Evolutionary conservation across 2,329 filamentous ascomycete genomes (phyloP).

Genomic region (Colletotrichum sp.): DNA sequence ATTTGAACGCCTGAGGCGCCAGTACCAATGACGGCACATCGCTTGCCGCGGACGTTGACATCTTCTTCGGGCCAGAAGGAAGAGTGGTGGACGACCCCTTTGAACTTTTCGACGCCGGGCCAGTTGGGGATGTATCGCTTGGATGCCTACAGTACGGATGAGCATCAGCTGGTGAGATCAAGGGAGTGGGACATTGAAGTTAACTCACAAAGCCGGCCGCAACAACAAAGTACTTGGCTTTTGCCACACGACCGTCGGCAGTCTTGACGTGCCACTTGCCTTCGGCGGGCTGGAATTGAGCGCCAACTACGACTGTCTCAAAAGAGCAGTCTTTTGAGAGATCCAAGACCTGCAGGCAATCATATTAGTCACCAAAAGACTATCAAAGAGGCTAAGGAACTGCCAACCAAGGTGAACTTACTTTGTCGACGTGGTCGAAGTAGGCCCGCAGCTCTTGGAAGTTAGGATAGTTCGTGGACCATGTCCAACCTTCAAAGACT

Average conservation of each 20-base stretch:
- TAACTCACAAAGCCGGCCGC: slow-evolving; percentile 54
- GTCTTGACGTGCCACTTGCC: slow-evolving; percentile 56
- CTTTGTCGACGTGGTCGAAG: slow-evolving; percentile 62
- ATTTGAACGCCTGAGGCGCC: slow-evolving; percentile 70
- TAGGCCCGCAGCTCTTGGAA: slow-evolving; percentile 58
- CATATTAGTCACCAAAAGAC: background rate
- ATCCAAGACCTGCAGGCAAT: slow-evolving; percentile 36
- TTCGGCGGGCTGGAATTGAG: slow-evolving; percentile 50
- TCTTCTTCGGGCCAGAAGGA: slow-evolving; percentile 64
- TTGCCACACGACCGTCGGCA: slow-evolving; percentile 51
- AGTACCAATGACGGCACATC: slow-evolving; percentile 66
- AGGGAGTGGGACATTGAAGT: background rate
- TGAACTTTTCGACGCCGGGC: slow-evolving; percentile 63
- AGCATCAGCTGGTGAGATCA: background rate
- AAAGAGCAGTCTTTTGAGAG: slow-evolving; percentile 63
- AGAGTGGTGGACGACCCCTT: slow-evolving; percentile 63
- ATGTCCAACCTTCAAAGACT: slow-evolving; percentile 60
- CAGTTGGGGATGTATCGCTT: slow-evolving; percentile 66
- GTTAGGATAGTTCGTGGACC: slow-evolving; percentile 55
- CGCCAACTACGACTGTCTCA: slow-evolving; percentile 57
- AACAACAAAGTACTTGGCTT: slow-evolving; percentile 55
- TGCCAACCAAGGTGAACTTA: background rate
- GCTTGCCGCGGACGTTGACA: slow-evolving; percentile 61
- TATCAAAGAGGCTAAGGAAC: background rate
- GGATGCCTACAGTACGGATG: slow-evolving; percentile 42